Evolutionary conservation across 2,329 filamentous ascomycete genomes (phyloP), one percentile per base, ranked within the genome.

Genomic region (Ophiosphaerella herpotricha): DNA sequence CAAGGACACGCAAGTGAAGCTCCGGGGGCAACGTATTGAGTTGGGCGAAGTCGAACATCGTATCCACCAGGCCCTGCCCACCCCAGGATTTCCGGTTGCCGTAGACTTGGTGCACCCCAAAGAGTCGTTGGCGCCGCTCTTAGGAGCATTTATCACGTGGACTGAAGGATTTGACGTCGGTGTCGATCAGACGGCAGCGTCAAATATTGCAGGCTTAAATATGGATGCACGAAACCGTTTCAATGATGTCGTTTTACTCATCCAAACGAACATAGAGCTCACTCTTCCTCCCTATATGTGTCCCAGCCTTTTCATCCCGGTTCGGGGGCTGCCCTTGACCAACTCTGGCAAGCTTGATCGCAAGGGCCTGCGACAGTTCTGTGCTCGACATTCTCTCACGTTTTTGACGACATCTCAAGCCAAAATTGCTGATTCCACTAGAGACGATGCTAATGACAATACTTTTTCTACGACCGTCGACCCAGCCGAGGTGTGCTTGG

Each of bases 21-120:
- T 64, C 7, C 35, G 53, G 11, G 63, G 63, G 3, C 56, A 58
- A 36, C 52, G 63, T 12, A 43, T 66, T 36, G 63, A 66, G 43
- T 37, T 63, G 4, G 53, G 56, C 8, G 62, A 65, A 37, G 58
- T 64, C 16, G 55, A 57, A 29, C 35, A 46, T n/a, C 42, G 38
- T 13, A 24, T 45, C 13, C 37, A 38, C 33, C 51, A 42, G 6
- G 9, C 9, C 9, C 26, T 29, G 26, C 26, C 26, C 9, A 18
- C 16, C 3, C 26, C 6, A 11, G 26, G 26, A 29, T 5, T 11
- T 2, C 4, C 6, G 26, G 6, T 11, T 7, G 26, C 6, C 42
- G 39, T 21, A 35, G 41, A 24, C 36, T 47, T 18, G 46, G 46
- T 5, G 35, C 48, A 13, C 39, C 44, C 53, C n/a, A 53, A 54